A percentile compares a stretch with the other conserved stretches of the same genome.
These are phyloP conservation scores for Brassica nigra DNA, from an alignment of 345 rosid species.

Conservation along the genomic window DNA sequence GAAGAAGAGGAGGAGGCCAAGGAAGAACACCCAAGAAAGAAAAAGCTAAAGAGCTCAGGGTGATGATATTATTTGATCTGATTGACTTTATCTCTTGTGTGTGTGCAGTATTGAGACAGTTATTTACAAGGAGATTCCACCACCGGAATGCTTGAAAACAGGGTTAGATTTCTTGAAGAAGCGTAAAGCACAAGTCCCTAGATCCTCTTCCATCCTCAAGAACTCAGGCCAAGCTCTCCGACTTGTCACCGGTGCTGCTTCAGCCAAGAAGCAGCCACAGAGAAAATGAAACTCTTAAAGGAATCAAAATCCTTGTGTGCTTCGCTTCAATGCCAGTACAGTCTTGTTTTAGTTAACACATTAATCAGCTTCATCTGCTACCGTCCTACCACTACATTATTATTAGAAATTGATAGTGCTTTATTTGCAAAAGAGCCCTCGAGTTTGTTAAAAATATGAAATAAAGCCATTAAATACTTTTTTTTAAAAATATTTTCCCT, in stretches of 20 bases:
- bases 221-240: slow-evolving; percentile 83
- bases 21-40: slow-evolving; percentile 50
- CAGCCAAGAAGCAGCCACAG: slow-evolving; percentile 22
- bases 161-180: slow-evolving; percentile 82
- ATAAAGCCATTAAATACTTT: background rate
- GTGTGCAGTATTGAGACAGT: slow-evolving; percentile 64
- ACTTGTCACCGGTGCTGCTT: slow-evolving; percentile 51
- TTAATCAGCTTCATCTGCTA: background rate
- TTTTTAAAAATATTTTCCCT: background rate
- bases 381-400: background rate
- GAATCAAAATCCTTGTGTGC: slow-evolving; percentile 1
- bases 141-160: slow-evolving; percentile 66
- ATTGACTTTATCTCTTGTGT: background rate
- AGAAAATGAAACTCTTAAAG: background rate
- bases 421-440: background rate
- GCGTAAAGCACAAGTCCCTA: slow-evolving; percentile 71
- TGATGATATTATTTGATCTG: slow-evolving; percentile 16
- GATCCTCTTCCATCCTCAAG: slow-evolving; percentile 72
- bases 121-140: slow-evolving; percentile 69
- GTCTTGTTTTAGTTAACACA: background rate
- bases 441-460: background rate
- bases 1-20: slow-evolving; percentile 49
- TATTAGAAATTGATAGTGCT: background rate
- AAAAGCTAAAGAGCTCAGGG: slow-evolving; percentile 71
- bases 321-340: slow-evolving; percentile 4